A percentile compares a stretch with the other conserved stretches of the same genome.
Evolutionary conservation across 352 stramenopile genomes (phyloP).

Genomic region (Phytophthora kernoviae): DNA sequence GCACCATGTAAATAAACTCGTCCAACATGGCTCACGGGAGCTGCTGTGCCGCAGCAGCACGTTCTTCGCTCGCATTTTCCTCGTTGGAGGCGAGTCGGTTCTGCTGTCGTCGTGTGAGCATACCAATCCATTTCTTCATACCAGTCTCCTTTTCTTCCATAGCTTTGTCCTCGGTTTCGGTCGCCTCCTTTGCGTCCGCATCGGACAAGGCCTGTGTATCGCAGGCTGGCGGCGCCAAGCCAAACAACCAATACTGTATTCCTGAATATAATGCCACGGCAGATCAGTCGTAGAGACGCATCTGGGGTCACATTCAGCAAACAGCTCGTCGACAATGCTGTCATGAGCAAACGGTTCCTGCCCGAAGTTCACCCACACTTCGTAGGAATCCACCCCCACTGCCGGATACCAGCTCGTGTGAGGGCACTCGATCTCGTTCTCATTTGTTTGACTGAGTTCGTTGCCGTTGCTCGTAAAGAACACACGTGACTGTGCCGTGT

Average conservation of each 20-base stretch:
- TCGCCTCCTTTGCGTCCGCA: slow-evolving; percentile 24
- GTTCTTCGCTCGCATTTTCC: slow-evolving; percentile 30
- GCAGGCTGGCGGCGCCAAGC: slow-evolving; percentile 30
- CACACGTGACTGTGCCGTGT: slow-evolving; percentile 42
- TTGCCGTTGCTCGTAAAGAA: slow-evolving; percentile 79
- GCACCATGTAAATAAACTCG: too few species aligned
- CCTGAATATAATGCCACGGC: slow-evolving; percentile 59
- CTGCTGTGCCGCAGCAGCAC: too few species aligned
- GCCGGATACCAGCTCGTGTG: slow-evolving; percentile 74
- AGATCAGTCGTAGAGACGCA: slow-evolving; percentile 29
- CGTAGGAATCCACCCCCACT: slow-evolving; percentile 80
- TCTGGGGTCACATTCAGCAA: slow-evolving; percentile 46
- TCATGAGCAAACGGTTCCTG: slow-evolving; percentile 69
- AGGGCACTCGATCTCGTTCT: slow-evolving; percentile 43
- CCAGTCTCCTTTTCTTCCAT: slow-evolving; percentile 9
- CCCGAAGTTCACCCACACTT: slow-evolving; percentile 85
- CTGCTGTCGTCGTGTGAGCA: slow-evolving; percentile 38
- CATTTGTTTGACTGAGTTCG: slow-evolving; percentile 25
- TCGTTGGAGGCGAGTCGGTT: slow-evolving; percentile 38
- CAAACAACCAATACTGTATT: slow-evolving; percentile 35
- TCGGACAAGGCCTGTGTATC: slow-evolving; percentile 6
- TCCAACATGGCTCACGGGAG: too few species aligned
- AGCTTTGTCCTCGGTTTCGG: slow-evolving; percentile 12
- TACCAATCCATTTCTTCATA: slow-evolving; percentile 36
- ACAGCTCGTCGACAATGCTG: slow-evolving; percentile 54